Percentiles rank a stretch among this genome's conserved stretches.
These are phyloP conservation scores for Aspergillus proliferans DNA, from an alignment of 2,329 filamentous ascomycete species.

Conservation along the genomic window DNA sequence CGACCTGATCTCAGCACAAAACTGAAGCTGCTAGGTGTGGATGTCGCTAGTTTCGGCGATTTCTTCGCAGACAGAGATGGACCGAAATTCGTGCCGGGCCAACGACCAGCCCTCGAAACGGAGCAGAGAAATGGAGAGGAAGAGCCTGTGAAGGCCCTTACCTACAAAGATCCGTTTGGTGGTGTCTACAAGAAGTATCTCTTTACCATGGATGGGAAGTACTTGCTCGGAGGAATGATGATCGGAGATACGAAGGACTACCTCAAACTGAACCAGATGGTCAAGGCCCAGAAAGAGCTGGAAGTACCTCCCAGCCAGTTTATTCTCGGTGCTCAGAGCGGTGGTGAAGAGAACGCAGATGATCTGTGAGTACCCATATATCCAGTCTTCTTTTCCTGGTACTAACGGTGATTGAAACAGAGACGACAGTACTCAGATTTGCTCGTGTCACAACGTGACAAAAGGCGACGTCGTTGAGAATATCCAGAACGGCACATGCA, in stretches of 20 bases:
- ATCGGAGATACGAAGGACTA: slow-evolving; percentile 90
- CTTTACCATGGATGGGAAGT: slow-evolving; percentile 84
- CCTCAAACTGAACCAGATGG: slow-evolving; percentile 79
- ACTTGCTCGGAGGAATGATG: slow-evolving; percentile 93
- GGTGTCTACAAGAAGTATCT: slow-evolving; percentile 92
- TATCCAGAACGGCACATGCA: slow-evolving; percentile 74
- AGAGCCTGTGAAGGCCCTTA: slow-evolving; percentile 70
- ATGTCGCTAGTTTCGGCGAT: slow-evolving; percentile 89
- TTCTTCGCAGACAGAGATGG: slow-evolving; percentile 88
- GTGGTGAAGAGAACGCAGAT: slow-evolving; percentile 66
- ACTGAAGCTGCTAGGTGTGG: slow-evolving; percentile 79
- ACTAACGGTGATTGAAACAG: slow-evolving; percentile 18
- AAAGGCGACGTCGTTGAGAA: slow-evolving; percentile 70
- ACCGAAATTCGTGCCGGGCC: slow-evolving; percentile 64
- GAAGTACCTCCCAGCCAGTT: slow-evolving; percentile 74
- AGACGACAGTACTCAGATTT: slow-evolving; percentile 79
- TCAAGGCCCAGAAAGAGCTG: slow-evolving; percentile 73
- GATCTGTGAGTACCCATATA: slow-evolving; percentile 51
- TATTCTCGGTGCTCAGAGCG: slow-evolving; percentile 70
- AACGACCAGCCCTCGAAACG: slow-evolving; percentile 39
- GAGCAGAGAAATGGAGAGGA: slow-evolving; percentile 34
- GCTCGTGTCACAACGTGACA: slow-evolving; percentile 86
- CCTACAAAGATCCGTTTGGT: slow-evolving; percentile 81
- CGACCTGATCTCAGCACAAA: slow-evolving; percentile 85
- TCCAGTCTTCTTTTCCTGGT: neutral